A percentile compares a stretch with the other conserved stretches of the same genome.
Evolutionary conservation across 139 green algal species (phyloP).

Genomic region (Gonium pectorale): DNA sequence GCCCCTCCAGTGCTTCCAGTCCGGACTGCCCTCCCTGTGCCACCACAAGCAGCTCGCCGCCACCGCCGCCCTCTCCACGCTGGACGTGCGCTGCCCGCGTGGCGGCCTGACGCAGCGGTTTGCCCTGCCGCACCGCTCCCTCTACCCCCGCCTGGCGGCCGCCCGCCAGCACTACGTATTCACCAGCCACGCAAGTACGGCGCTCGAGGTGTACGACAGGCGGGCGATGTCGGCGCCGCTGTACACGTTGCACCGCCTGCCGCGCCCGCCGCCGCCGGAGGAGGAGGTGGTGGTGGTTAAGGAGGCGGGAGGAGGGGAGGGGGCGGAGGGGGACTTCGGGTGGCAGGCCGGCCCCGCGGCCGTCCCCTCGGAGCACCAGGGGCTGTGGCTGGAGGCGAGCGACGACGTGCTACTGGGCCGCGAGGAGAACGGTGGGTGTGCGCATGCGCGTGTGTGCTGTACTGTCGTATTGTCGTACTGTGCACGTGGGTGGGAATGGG

Average conservation of each 20-base stretch:
- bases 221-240: conserved; percentile 36
- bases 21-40: conserved; percentile 48
- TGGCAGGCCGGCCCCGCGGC: background rate
- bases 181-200: conserved; percentile 54
- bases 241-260: background rate
- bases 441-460: no score
- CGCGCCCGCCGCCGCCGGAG: background rate
- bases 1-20: conserved; percentile 32
- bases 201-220: conserved; percentile 56
- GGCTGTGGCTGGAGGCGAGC: conserved; percentile 28
- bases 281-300: background rate
- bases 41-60: conserved; percentile 55
- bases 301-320: background rate
- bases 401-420: conserved; percentile 56
- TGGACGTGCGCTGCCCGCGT: conserved; percentile 12
- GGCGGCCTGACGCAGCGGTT: conserved; percentile 55
- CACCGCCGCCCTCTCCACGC: conserved; percentile 25
- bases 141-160: conserved; percentile 51
- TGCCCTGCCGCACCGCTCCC: conserved; percentile 54
- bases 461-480: no score
- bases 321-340: no score
- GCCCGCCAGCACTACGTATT: conserved; percentile 57
- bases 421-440: conserved; percentile 47
- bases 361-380: conserved; percentile 5
- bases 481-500: no score